phyloP scores from a whole-genome alignment of 2,329 filamentous ascomycete genomes.

The Apiospora malaysiana region DNA sequence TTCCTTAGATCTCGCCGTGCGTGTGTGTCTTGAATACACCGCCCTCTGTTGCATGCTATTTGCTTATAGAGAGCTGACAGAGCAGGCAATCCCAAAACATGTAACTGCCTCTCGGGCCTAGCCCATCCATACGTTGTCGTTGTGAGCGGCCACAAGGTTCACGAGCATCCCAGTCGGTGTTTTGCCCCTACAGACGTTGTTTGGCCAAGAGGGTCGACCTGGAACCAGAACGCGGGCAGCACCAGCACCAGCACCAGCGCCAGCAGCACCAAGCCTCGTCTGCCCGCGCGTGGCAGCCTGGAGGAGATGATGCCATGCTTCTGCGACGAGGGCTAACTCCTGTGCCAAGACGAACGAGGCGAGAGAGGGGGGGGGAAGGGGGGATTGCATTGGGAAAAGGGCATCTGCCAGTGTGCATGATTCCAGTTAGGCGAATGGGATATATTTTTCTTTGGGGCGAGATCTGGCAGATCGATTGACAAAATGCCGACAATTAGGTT shows the following conservation, averaged over 20 bases:
- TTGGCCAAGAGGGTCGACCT: neutral
- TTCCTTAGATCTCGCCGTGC: neutral
- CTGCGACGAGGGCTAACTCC: neutral
- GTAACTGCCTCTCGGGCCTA: neutral
- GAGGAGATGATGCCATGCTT: neutral
- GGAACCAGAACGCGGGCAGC: constrained; percentile 1
- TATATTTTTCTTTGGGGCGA: neutral
- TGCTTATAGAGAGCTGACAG: neutral
- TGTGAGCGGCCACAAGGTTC: constrained; percentile 5
- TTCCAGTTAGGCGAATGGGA: neutral
- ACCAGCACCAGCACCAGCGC: no score
- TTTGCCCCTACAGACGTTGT: neutral
- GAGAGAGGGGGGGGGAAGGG: no score
- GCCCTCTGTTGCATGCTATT: neutral
- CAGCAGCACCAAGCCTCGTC: no score
- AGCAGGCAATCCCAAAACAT: neutral
- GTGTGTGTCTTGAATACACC: constrained; percentile 8
- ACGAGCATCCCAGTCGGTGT: neutral
- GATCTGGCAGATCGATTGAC: constrained; percentile 8
- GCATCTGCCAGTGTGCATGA: neutral
- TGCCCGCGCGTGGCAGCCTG: no score
- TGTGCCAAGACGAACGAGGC: no score
- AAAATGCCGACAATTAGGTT: neutral
- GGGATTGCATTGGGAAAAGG: neutral
- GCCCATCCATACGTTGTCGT: neutral